A percentile compares a stretch with the other conserved stretches of the same genome.
Conservation (phyloP, 768 basidiomycete genomes). For the Auricularia sp. region DNA sequence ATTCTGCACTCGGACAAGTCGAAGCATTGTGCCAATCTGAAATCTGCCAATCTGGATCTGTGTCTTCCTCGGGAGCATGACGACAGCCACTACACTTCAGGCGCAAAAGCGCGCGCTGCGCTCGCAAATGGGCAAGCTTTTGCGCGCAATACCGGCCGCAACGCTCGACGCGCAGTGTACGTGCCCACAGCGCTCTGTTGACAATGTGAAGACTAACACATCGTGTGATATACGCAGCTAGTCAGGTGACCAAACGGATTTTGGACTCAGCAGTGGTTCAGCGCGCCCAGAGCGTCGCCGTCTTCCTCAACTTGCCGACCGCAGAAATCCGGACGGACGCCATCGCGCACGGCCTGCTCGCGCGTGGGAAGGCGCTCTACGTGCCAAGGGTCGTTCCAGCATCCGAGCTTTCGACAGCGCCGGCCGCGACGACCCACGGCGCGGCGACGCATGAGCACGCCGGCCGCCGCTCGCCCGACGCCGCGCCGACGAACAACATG, state of each 20-base stretch:
- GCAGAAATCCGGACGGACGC: constrained; percentile 55
- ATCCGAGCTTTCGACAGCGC: constrained; percentile 17
- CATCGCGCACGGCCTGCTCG: constrained; percentile 42
- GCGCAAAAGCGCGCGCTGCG: constrained; percentile 5
- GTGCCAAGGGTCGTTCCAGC: constrained; percentile 52
- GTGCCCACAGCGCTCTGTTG: constrained; percentile 8
- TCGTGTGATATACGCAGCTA: no score
- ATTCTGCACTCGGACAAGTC: neutral
- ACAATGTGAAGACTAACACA: no score
- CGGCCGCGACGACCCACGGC: neutral
- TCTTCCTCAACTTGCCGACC: constrained; percentile 72
- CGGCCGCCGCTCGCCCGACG: neutral
- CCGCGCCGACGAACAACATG: constrained; percentile 33
- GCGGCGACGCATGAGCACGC: neutral
- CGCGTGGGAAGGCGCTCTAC: constrained; percentile 53
- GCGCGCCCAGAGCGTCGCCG: constrained; percentile 44
- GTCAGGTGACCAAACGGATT: no score
- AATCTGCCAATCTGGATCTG: no score
- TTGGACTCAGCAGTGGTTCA: constrained; percentile 40
- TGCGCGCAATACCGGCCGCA: constrained; percentile 2
- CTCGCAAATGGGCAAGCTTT: constrained; percentile 16
- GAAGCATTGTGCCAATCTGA: neutral
- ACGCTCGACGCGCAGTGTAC: constrained; percentile 27
- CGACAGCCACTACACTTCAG: constrained; percentile 30
- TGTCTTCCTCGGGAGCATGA: constrained; percentile 6